A percentile compares a stretch with the other conserved stretches of the same genome.
phyloP scores from a whole-genome alignment of 148 eudicot genomes.

The Vaccinium myrtillus region DNA sequence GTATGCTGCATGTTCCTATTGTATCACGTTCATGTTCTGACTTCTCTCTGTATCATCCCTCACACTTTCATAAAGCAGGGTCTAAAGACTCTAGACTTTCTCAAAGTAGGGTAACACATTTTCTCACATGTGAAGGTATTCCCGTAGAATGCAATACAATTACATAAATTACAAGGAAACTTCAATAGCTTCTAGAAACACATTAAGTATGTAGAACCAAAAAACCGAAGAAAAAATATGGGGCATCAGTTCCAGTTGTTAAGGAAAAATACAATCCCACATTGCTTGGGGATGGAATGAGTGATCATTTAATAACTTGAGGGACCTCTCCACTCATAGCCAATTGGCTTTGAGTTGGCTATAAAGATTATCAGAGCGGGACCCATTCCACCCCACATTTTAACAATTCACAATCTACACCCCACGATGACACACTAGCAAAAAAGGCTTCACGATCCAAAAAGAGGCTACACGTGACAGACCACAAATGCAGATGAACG shows the following conservation, averaged over 20 bases:
- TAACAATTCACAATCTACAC: too few relatives aligned
- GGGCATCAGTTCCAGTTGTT: neutral
- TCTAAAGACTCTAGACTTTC: neutral
- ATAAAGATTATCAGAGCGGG: too few relatives aligned
- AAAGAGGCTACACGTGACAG: too few relatives aligned
- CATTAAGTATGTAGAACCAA: neutral
- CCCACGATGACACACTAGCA: too few relatives aligned
- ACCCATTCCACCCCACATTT: too few relatives aligned
- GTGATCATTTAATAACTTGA: too few relatives aligned
- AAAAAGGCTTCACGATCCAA: too few relatives aligned
- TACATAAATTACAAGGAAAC: neutral
- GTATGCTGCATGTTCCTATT: neutral
- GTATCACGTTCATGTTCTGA: neutral
- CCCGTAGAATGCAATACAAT: neutral
- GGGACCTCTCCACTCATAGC: too few relatives aligned
- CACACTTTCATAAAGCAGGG: neutral
- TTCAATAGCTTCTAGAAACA: conserved; percentile 2
- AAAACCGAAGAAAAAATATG: neutral
- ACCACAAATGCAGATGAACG: too few relatives aligned
- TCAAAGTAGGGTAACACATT: neutral
- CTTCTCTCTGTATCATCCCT: neutral
- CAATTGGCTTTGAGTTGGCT: too few relatives aligned
- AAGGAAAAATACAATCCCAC: too few relatives aligned
- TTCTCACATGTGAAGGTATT: neutral
- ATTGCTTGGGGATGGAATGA: too few relatives aligned